Evolutionary conservation across 2,329 filamentous ascomycete species (phyloP), one percentile per base, ranked within the genome.

Genomic region (Ambrosiella cleistominuta): DNA sequence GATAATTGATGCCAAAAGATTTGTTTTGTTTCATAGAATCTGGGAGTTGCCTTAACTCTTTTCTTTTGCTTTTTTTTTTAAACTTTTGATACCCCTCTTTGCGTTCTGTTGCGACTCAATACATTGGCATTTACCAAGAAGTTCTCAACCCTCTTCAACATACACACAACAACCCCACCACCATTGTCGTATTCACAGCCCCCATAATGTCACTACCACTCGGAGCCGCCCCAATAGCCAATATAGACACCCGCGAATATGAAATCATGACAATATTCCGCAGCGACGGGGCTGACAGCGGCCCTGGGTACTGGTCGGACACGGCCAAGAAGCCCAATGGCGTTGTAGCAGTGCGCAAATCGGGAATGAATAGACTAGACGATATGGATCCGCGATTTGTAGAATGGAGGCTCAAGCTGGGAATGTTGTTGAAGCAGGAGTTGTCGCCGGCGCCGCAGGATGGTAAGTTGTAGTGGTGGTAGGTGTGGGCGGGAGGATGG

Each of bases 361-460:
- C 67, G 5, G 66, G 64, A 35, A 73, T 74, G 72, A 63, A 68
- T 11, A 68, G 72, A 7, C 61, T 74, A n/a, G 62, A 68, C 2
- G 70, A 72, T 50, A 69, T 73, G 36, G 72, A 74, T 50, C 70
- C 71, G 8, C 67, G 72, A 15, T 73, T 73, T 56, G 64, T 70
- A 17, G 72, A 74, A 54, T 74, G 71, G 72, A 68, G 68, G 52
- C 67, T 74, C 55, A 74, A 74, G 64, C 62, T 74, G 40, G 72
- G 72, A 1, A 72, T 74, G 15, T 64, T 74, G 12, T 62, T 74
- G 40, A 74, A 74, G 63, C 72, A 74, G 61, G 72, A 74, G 57
- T 65, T 74, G 4, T 67, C 70, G 8, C 71, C 70, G 2, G 67
- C 64, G 15, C 70, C 70, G 6, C 69, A 72, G 19, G 71, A 70